Evolutionary conservation across 495 filamentous ascomycete species (phyloP).

Genomic region (Neurospora tetraspora): DNA sequence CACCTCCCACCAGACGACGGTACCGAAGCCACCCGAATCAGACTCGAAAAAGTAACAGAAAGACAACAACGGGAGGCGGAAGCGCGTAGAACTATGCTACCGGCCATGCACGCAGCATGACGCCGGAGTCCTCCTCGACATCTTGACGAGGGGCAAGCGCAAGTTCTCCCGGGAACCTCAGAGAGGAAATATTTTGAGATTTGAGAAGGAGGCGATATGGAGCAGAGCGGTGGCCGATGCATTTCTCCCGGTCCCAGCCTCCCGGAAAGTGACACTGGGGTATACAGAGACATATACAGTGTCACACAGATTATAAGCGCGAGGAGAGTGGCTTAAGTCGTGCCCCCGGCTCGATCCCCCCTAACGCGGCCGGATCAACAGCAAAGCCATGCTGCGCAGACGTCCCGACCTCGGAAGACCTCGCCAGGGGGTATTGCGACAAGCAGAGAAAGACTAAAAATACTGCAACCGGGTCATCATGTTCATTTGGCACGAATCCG

Average conservation of each 20-base stretch:
- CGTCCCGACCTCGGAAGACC: background rate
- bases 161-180: background rate
- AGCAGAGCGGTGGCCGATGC: background rate
- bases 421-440: background rate
- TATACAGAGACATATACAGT: background rate
- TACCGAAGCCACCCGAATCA: constrained; percentile 78
- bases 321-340: background rate
- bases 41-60: constrained; percentile 39
- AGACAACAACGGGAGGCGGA: constrained; percentile 1
- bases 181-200: background rate
- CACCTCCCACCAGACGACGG: constrained; percentile 69
- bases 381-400: background rate
- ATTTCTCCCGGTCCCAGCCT: background rate
- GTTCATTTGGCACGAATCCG: background rate
- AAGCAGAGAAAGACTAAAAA: background rate
- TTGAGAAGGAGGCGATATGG: background rate
- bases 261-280: background rate
- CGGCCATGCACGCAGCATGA: constrained; percentile 4
- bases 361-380: background rate
- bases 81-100: background rate
- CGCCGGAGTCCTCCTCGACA: background rate
- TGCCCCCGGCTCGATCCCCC: background rate
- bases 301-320: background rate
- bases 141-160: background rate
- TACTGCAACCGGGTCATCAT: background rate